phyloP scores from a whole-genome alignment of 2,329 filamentous ascomycete species.

The Aspergillus ochraceoroseus region DNA sequence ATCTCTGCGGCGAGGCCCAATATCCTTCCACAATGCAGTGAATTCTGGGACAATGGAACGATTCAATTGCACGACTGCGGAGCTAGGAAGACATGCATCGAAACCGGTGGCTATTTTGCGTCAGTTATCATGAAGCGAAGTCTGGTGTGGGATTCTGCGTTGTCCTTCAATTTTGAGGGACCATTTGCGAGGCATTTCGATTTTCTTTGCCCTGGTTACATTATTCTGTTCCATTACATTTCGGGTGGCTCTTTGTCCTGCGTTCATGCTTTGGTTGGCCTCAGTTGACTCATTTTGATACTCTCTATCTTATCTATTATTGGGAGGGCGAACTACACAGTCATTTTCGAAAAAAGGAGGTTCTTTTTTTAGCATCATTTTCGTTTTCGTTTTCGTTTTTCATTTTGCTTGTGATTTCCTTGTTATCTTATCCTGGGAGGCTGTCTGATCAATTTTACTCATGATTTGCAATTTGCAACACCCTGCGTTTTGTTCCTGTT shows the following conservation, averaged over 20 bases:
- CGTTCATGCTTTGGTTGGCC: conserved; percentile 21
- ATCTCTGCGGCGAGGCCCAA: too few species aligned
- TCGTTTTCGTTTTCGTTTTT: conserved; percentile 1
- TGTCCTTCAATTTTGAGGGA: conserved; percentile 5
- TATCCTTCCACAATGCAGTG: too few species aligned
- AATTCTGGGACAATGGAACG: too few species aligned
- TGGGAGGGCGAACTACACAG: conserved; percentile 12
- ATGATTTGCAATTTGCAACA: conserved; percentile 13
- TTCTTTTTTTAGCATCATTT: conserved; percentile 5
- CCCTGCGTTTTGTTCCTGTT: conserved; percentile 7
- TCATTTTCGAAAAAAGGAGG: conserved; percentile 14
- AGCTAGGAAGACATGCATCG: conserved; percentile 11
- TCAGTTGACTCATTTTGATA: neutral
- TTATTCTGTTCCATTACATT: conserved; percentile 17
- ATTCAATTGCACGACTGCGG: neutral
- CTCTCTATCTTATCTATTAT: conserved; percentile 11
- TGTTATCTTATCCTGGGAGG: conserved; percentile 32
- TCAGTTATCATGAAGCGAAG: conserved; percentile 16
- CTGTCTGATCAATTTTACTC: conserved; percentile 37
- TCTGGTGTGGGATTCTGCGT: conserved; percentile 21
- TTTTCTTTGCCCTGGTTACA: conserved; percentile 10
- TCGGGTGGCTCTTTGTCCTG: conserved; percentile 20
- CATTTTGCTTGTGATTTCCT: conserved; percentile 14
- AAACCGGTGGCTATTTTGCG: conserved; percentile 11
- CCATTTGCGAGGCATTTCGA: conserved; percentile 12